phyloP scores from a whole-genome alignment of 176 grass and related monocot species.

The Guadua angustifolia region DNA sequence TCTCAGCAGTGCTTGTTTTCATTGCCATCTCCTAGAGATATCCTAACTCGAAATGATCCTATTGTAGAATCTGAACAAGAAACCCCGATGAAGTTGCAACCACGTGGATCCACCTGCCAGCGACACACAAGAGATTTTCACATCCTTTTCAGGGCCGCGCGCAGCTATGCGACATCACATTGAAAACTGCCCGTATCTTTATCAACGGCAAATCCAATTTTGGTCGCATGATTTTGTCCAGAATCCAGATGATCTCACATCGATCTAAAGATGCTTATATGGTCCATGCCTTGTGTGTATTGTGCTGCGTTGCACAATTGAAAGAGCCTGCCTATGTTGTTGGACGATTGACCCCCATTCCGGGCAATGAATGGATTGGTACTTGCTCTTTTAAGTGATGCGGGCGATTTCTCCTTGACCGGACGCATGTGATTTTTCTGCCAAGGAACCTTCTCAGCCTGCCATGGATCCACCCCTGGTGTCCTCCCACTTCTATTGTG shows the following conservation, averaged over 20 bases:
- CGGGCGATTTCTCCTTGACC: slow-evolving; percentile 21
- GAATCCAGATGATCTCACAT: not conserved
- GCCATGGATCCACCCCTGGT: slow-evolving; percentile 2
- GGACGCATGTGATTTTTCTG: slow-evolving; percentile 27
- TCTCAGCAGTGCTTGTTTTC: not conserved
- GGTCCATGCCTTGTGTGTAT: slow-evolving; percentile 35
- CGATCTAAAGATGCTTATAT: slow-evolving; percentile 23
- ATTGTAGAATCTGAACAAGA: not conserved
- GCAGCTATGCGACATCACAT: not conserved
- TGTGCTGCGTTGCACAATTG: slow-evolving; percentile 33
- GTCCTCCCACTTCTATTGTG: not conserved
- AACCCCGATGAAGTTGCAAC: not conserved
- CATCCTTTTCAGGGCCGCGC: not conserved
- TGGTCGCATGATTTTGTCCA: not conserved
- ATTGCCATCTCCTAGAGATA: not conserved
- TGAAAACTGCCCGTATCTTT: not conserved
- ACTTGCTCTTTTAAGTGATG: slow-evolving; percentile 25
- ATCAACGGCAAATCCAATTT: slow-evolving; percentile 5
- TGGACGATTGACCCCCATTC: slow-evolving; percentile 40
- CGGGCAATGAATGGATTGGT: slow-evolving; percentile 34
- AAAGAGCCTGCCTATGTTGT: slow-evolving; percentile 53
- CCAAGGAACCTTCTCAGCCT: slow-evolving; percentile 39
- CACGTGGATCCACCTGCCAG: not conserved
- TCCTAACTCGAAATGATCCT: not conserved
- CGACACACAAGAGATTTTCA: not conserved